Evolutionary conservation across 163 green algal genomes (phyloP).

Genomic region (Smithsoniella earleae): DNA sequence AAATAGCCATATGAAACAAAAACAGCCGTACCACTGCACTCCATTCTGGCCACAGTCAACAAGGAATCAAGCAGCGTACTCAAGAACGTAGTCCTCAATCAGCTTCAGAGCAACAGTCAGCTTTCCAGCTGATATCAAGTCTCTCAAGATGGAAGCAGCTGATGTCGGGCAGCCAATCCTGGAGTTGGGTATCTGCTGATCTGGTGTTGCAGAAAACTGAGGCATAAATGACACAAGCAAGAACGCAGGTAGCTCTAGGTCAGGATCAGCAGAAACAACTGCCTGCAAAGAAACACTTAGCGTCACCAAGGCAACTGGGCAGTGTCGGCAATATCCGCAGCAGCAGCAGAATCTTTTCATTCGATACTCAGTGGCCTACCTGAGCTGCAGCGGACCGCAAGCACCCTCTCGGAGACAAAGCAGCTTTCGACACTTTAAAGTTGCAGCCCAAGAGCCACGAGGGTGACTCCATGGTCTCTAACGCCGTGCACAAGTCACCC

Average conservation of each 20-base stretch:
- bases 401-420: background rate
- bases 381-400: slow-evolving; percentile 12
- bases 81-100: slow-evolving; percentile 12
- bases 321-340: background rate
- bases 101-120: background rate
- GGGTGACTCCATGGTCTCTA: background rate
- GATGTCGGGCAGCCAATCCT: background rate
- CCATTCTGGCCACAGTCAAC: background rate
- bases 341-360: background rate
- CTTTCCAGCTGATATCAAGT: background rate
- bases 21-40: background rate
- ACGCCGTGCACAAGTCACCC: background rate
- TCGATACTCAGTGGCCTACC: background rate
- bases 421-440: background rate
- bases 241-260: background rate
- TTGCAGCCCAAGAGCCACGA: slow-evolving; percentile 1
- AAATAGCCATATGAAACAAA: background rate
- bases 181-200: background rate
- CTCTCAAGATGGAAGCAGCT: background rate
- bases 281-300: background rate
- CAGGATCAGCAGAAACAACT: background rate
- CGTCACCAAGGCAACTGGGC: background rate
- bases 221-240: slow-evolving; percentile 10
- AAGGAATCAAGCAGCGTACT: background rate
- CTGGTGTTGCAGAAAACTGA: background rate